Conservation (phyloP, 139 green algal genomes). For the Auxenochlorella pyrenoidosa region DNA sequence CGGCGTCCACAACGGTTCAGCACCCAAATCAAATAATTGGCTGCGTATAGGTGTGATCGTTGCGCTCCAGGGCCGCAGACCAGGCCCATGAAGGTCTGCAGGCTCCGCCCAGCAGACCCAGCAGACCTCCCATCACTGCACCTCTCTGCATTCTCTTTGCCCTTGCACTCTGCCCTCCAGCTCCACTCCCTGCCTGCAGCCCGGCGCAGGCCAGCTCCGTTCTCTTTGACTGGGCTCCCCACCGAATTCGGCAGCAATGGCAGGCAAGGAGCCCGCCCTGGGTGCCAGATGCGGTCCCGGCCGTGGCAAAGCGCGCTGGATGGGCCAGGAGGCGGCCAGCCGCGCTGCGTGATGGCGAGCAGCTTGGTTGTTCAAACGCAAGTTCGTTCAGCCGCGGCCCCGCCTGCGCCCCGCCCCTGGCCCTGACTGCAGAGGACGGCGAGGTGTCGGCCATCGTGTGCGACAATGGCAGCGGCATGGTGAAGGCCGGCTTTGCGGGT, state of each 20-base stretch:
- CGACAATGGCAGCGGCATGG: slow-evolving; percentile 99
- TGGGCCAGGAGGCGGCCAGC: background rate
- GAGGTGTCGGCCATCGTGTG: slow-evolving; percentile 95
- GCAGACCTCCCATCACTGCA: too few relatives aligned
- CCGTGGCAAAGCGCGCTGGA: background rate
- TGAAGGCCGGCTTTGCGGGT: slow-evolving; percentile 97
- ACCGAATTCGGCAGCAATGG: slow-evolving; percentile 6
- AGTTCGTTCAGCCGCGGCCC: background rate
- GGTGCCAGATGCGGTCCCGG: too few relatives aligned
- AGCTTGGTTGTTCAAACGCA: background rate
- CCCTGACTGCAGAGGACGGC: slow-evolving; percentile 79
- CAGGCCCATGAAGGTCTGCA: too few relatives aligned
- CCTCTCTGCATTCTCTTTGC: too few relatives aligned
- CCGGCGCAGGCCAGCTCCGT: too few relatives aligned
- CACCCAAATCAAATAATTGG: too few relatives aligned
- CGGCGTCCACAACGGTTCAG: too few relatives aligned
- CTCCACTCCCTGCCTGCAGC: too few relatives aligned
- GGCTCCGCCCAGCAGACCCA: too few relatives aligned
- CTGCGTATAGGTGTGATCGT: too few relatives aligned
- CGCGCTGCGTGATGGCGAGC: background rate
- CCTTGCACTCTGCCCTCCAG: background rate
- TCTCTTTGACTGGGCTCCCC: too few relatives aligned
- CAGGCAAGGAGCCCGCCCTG: background rate
- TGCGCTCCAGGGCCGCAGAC: too few relatives aligned
- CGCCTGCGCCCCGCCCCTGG: background rate